These are phyloP conservation scores for Aspergillus unguis DNA, from an alignment of 2,329 filamentous ascomycete genomes.

Conservation along the genomic window DNA sequence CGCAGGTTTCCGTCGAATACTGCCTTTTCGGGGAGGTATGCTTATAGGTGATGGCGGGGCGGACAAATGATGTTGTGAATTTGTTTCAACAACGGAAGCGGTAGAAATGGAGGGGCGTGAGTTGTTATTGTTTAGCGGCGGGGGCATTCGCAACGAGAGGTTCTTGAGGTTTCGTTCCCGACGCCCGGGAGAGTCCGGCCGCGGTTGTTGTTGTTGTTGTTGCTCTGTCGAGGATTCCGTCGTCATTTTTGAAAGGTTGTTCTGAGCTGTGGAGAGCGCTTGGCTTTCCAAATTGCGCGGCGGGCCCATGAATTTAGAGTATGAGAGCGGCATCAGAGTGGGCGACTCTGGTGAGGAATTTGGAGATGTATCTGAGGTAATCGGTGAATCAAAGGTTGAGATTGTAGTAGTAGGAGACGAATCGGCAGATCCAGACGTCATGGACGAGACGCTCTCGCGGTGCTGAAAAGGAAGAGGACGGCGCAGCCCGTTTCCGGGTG, in stretches of 20 bases:
- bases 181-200: conserved; percentile 34
- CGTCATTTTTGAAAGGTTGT: conserved; percentile 28
- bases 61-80: conserved; percentile 40
- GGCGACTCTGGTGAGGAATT: conserved; percentile 91
- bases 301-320: conserved; percentile 38
- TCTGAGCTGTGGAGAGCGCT: conserved; percentile 21
- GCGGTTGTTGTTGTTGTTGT: conserved; percentile 26
- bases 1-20: conserved; percentile 53
- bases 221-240: conserved; percentile 30
- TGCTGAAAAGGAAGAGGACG: conserved; percentile 34
- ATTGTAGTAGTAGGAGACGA: conserved; percentile 93
- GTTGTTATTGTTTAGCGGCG: conserved; percentile 39
- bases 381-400: conserved; percentile 87
- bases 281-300: conserved; percentile 27
- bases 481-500: conserved; percentile 25
- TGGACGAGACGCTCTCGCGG: conserved; percentile 44
- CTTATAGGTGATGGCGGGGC: conserved; percentile 57
- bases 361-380: conserved; percentile 84
- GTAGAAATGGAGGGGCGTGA: conserved; percentile 48
- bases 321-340: conserved; percentile 61
- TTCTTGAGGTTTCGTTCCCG: conserved; percentile 61
- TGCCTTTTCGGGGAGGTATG: conserved; percentile 49
- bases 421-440: conserved; percentile 75
- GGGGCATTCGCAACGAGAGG: conserved; percentile 58
- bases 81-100: conserved; percentile 46